Base-by-base conservation (phyloP, 108 stramenopile genomes). In the Cylindrotheca fusiformis region DNA sequence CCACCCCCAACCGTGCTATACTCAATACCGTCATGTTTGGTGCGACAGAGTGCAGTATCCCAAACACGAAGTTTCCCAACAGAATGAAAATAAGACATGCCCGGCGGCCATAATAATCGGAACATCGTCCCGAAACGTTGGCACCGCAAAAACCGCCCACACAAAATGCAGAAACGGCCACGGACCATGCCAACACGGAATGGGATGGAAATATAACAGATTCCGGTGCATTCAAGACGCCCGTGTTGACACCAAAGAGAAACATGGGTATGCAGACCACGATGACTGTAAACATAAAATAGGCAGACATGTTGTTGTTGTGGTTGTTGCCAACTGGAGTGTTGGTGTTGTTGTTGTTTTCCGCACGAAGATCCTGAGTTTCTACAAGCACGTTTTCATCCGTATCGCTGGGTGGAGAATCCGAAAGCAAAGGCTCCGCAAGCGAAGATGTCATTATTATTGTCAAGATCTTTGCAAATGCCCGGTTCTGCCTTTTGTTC, bases 1-100 rank as follows among this genome's bases (percentile, higher is more conserved):
- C 94, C 22, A 81, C 46, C 18, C 90, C 52, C 25, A 88, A 78
- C 8, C 94, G 81, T 21, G 72, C 81, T 68, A 65, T 18, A 47
- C 63, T 81, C 12, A 95, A 55, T 32, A 52, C 33, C 12, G 44
- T 1, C 32, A 94, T 58, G 63, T 49, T 69, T 17, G 65, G 68
- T 19, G 87, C 76, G 32, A 79, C 41, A 41, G 62, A 51, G 41
- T 79, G 76, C 10, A 74, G 30, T 18, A 68, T 30, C 27, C 86
- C 79, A 24, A 41, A 41, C 10, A 41, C 36, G 10, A 41, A 14
- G 14, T 41, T 41, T 6, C 36, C 14, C 10, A 41, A 41, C 36
- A 41, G 14, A 41, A 41, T 41, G 36, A 14, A 6, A 41, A 41
- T 41, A 6, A 51, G n/a, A 51, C 50, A 51, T n/a, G 6, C 17